Base-by-base conservation (phyloP, 164 flowering plant genomes). In the Magnolia kwangsiensis region DNA sequence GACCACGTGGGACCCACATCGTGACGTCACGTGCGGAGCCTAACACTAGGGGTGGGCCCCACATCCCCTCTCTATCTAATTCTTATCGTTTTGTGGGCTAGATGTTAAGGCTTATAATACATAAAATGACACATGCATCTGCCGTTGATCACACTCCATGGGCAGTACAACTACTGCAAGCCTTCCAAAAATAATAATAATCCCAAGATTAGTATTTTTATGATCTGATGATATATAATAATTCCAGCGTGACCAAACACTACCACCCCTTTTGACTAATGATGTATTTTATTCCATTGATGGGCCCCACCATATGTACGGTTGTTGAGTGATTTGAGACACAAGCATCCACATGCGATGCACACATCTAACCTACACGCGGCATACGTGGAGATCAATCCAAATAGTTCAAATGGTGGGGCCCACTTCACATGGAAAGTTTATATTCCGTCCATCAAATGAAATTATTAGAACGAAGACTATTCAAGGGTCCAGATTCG, bases 121-220 rank as follows among this genome's bases (percentile, higher is more conserved):
- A 51, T 27, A 13, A n/a, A 37, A 65, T 37, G 75, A 71, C 78
- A 76, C 55, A 76, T 71, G 73, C 69, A 76, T 49, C 70, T 76
- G 77, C 79, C 78, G 72, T 69, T 72, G 74, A 71, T 27, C 74
- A 81, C 67, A 70, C 67, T 73, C 72, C 79, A 55, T 76, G 63
- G 37, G 45, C 13, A 21, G n/a, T 16, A 69, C 21, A 37, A 13
- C 18, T 9, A 29, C 29, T 27, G 29, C 16, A 50, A 21, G 58
- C 21, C 21, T 21, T 16, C 10, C 13, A 14, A 4, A 69, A 16
- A 19, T 50, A 50, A 70, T 24, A 71, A 51, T 27, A 72, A 67
- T 79, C 59, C 71, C 29, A 59, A 75, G 4, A 59, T 51, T 55
- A 72, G 66, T 64, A 50, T 50, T 58, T 2, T 59, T 7, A 2